phyloP scores from a whole-genome alignment of 148 eudicot genomes.

The Rheum nobile region DNA sequence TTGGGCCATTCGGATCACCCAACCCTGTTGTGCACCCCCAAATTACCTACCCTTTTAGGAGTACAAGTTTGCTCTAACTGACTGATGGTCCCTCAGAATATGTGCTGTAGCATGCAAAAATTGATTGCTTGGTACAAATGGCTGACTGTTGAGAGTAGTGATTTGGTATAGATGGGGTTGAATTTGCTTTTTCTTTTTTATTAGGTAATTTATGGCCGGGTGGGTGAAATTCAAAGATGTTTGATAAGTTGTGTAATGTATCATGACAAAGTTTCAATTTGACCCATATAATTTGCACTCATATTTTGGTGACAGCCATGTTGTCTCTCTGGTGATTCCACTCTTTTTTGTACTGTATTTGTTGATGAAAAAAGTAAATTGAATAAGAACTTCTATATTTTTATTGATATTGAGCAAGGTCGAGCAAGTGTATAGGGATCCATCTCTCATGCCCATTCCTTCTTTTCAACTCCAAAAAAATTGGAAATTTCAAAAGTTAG shows the following conservation, averaged over 20 bases:
- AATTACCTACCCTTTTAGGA: slow-evolving; percentile 32
- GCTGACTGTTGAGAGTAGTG: slow-evolving; percentile 2
- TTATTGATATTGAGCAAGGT: no score
- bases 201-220: slow-evolving; percentile 2
- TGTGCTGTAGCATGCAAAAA: not conserved
- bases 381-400: not conserved
- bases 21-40: slow-evolving; percentile 18
- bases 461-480: no score
- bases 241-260: slow-evolving; percentile 6
- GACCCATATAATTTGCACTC: not conserved
- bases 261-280: not conserved
- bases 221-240: not conserved
- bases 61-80: slow-evolving; percentile 23
- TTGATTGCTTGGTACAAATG: not conserved
- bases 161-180: slow-evolving; percentile 2
- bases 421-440: no score
- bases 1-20: slow-evolving; percentile 20
- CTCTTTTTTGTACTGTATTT: not conserved
- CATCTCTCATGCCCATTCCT: no score
- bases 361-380: not conserved
- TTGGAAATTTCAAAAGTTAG: no score
- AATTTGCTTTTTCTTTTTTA: not conserved
- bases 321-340: not conserved
- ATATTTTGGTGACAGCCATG: slow-evolving; percentile 4
- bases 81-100: no score